Percentiles rank a stretch among this genome's conserved stretches.
Conservation (phyloP, 495 filamentous ascomycete species). For the Usnea hakonensis region DNA sequence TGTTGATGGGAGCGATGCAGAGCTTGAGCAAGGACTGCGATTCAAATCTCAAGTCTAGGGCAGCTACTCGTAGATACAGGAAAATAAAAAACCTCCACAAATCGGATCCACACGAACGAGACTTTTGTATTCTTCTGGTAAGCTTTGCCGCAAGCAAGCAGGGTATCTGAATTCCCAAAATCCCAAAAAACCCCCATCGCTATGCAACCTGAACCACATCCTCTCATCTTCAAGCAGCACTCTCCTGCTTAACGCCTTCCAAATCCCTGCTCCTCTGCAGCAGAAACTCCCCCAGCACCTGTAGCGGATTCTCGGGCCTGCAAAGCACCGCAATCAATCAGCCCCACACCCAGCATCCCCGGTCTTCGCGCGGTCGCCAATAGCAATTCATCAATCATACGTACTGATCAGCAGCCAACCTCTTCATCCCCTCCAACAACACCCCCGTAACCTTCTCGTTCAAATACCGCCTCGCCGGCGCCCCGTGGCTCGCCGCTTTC, state of each 20-base stretch:
- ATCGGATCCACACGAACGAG: not conserved
- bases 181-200: slow-evolving; percentile 13
- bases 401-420: slow-evolving; percentile 73
- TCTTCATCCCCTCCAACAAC: slow-evolving; percentile 88
- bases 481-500: slow-evolving; percentile 55
- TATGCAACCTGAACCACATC: slow-evolving; percentile 5
- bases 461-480: slow-evolving; percentile 78
- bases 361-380: no score
- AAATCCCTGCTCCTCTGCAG: slow-evolving; percentile 72
- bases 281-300: slow-evolving; percentile 78
- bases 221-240: not conserved
- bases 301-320: slow-evolving; percentile 73
- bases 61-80: slow-evolving; percentile 8
- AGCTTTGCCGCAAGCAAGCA: not conserved
- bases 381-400: slow-evolving; percentile 31
- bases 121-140: not conserved
- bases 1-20: not conserved
- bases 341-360: not conserved
- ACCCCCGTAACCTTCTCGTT: slow-evolving; percentile 81
- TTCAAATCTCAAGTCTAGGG: not conserved
- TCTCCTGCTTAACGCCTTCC: slow-evolving; percentile 33
- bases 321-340: slow-evolving; percentile 6
- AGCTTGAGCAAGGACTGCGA: not conserved
- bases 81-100: not conserved
- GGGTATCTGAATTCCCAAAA: slow-evolving; percentile 1